Evolutionary conservation across 805 yeast species (phyloP), one percentile per base, ranked within the genome.

Genomic region (Metschnikowia gelsemii): DNA sequence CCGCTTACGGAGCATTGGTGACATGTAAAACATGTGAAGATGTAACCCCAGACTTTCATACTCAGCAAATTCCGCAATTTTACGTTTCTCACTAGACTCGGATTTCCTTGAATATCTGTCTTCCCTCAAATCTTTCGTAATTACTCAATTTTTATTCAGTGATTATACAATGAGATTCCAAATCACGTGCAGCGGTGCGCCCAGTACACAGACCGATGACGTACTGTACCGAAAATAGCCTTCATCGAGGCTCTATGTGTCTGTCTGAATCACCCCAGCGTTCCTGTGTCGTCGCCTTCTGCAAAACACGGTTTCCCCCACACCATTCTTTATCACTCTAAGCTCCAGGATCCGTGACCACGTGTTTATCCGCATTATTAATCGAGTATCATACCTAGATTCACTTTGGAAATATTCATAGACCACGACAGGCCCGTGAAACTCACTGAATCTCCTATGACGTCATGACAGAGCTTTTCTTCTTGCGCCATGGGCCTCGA

Each of bases 401-500:
- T n/a, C n/a, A n/a, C n/a, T n/a, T n/a, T n/a, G n/a, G n/a, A n/a
- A n/a, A n/a, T n/a, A n/a, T n/a, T n/a, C n/a, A n/a, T n/a, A n/a
- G n/a, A n/a, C n/a, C n/a, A n/a, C n/a, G n/a, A n/a, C n/a, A n/a
- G n/a, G n/a, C n/a, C n/a, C n/a, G n/a, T n/a, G n/a, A n/a, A n/a
- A 19, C 30, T n/a, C 6, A n/a, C 17, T 12, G 16, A n/a, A 17
- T 23, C 17, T 26, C 34, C 27, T 19, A 35, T 38, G 38, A 40
- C 32, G 40, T 28, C 50, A 66, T 66, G 71, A 55, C 71, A 19
- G 73, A 69, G 55, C 58, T 70, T 47, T 66, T 55, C 54, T 70
- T 70, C 58, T 56, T 70, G 39, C 71, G 75, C 44, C 75, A 70
- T 55, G 73, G 72, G 19, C 57, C 59, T 31, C 54, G 75, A 32